Conservation (phyloP, 2,329 filamentous ascomycete species). For the Trichoderma afroharzianum region DNA sequence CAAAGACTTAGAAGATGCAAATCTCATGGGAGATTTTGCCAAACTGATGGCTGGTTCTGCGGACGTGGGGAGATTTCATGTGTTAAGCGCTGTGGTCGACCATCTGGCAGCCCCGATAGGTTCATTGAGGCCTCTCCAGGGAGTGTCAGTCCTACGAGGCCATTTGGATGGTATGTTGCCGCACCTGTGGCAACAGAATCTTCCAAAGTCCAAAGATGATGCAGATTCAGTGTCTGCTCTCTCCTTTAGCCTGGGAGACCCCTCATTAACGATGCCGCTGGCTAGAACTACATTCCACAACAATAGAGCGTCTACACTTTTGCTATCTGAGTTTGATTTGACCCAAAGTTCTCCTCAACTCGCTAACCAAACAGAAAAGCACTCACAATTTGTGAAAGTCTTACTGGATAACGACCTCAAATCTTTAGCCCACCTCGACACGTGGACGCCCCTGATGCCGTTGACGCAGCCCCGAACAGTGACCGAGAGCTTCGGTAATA, state of each 20-base stretch:
- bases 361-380: constrained; percentile 32
- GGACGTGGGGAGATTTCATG: constrained; percentile 39
- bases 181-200: constrained; percentile 39
- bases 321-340: constrained; percentile 35
- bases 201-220: constrained; percentile 28
- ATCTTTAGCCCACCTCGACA: constrained; percentile 25
- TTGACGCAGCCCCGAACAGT: constrained; percentile 62
- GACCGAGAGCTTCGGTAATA: constrained; percentile 70
- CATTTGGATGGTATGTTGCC: constrained; percentile 40
- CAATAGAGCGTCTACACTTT: constrained; percentile 57
- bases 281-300: constrained; percentile 78
- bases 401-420: constrained; percentile 22
- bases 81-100: constrained; percentile 56
- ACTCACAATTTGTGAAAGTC: constrained; percentile 37
- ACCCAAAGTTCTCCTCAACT: constrained; percentile 23
- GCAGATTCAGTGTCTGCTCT: constrained; percentile 39
- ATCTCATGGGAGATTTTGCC: constrained; percentile 42
- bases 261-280: constrained; percentile 57
- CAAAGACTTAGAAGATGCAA: constrained; percentile 44
- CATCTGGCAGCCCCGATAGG: constrained; percentile 41
- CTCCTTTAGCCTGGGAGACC: constrained; percentile 37
- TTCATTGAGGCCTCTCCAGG: constrained; percentile 33
- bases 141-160: constrained; percentile 52
- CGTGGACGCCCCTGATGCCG: constrained; percentile 53
- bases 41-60: constrained; percentile 43